phyloP scores from a whole-genome alignment of 1,139 yeast species.

The Nematodospora anomalae region DNA sequence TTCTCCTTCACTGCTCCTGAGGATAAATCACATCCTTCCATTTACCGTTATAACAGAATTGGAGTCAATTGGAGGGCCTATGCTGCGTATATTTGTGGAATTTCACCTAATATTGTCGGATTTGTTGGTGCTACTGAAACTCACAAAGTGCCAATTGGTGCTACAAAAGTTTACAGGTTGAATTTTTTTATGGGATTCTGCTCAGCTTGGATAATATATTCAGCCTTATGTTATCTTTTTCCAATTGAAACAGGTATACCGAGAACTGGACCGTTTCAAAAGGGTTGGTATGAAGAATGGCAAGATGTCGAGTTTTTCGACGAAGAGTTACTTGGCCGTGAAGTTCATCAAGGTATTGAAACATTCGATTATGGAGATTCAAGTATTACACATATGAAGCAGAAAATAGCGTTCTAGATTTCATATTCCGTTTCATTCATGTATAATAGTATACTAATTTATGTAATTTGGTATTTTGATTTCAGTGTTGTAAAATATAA shows the following conservation, averaged over 20 bases:
- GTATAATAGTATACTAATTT: neutral
- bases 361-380: slow-evolving; percentile 3
- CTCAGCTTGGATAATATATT: slow-evolving; percentile 53
- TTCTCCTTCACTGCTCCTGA: slow-evolving; percentile 47
- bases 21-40: slow-evolving; percentile 27
- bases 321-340: slow-evolving; percentile 38
- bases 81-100: slow-evolving; percentile 70
- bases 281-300: slow-evolving; percentile 65
- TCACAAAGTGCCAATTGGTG: slow-evolving; percentile 72
- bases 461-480: no score
- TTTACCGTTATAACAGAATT: slow-evolving; percentile 57
- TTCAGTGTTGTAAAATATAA: no score
- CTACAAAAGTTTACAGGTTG: slow-evolving; percentile 66
- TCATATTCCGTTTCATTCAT: neutral
- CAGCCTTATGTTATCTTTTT: slow-evolving; percentile 47
- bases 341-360: slow-evolving; percentile 26
- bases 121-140: slow-evolving; percentile 79
- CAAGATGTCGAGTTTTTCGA: slow-evolving; percentile 66
- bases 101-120: slow-evolving; percentile 82
- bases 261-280: slow-evolving; percentile 47
- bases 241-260: slow-evolving; percentile 63
- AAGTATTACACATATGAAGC: neutral
- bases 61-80: slow-evolving; percentile 86
- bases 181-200: slow-evolving; percentile 77
- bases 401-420: neutral